A percentile compares a stretch with the other conserved stretches of the same genome.
Evolutionary conservation across 345 rosid species (phyloP).

Genomic region (Salix udensis): DNA sequence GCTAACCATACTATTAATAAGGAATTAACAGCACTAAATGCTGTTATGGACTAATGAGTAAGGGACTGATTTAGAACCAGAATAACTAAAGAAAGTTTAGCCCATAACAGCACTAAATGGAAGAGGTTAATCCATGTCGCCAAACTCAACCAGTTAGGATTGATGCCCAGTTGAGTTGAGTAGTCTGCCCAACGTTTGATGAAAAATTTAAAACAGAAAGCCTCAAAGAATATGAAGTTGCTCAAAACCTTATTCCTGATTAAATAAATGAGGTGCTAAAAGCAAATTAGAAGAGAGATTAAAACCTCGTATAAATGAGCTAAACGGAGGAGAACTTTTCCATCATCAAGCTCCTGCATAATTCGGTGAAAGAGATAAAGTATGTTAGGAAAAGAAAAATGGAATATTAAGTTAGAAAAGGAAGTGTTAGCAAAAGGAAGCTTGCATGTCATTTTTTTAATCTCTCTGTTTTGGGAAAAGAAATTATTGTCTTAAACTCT

Average conservation of each 20-base stretch:
- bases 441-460: background rate
- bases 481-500: background rate
- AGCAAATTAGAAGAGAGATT: conserved; percentile 4
- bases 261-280: background rate
- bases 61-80: too few species aligned
- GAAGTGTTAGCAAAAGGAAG: background rate
- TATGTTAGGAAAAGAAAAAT: conserved; percentile 3
- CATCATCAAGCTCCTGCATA: conserved; percentile 70
- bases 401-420: conserved; percentile 1
- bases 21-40: too few species aligned
- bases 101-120: too few species aligned
- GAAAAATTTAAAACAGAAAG: background rate
- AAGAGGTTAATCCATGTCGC: too few species aligned
- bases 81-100: too few species aligned
- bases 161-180: background rate
- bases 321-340: conserved; percentile 72
- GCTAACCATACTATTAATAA: too few species aligned
- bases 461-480: background rate
- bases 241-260: background rate
- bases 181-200: background rate
- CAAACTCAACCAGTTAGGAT: too few species aligned
- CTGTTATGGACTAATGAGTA: too few species aligned
- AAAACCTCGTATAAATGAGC: conserved; percentile 88
- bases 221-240: background rate
- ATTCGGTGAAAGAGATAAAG: background rate